Percentiles rank a stretch among this genome's conserved stretches.
Conservation (phyloP, 257 asterid genomes). For the Nicotiana benthamiana region DNA sequence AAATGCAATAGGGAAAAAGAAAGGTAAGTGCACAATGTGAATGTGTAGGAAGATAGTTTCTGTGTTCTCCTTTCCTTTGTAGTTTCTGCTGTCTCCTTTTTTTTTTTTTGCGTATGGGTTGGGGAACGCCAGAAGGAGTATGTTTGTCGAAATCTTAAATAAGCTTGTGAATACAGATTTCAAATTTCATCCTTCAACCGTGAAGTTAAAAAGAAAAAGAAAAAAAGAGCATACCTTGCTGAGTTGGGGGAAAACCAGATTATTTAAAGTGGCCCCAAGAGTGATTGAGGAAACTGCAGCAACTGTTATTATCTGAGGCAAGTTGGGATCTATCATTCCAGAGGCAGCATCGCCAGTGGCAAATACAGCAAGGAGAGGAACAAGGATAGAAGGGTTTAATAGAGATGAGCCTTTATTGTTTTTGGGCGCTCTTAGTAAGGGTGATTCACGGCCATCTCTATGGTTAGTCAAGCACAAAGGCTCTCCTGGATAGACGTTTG, state of each 20-base stretch:
- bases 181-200: neutral
- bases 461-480: slow-evolving; percentile 88
- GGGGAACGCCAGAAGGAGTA: neutral
- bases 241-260: slow-evolving; percentile 56
- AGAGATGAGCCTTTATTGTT: slow-evolving; percentile 45
- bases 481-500: slow-evolving; percentile 82
- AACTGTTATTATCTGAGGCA: slow-evolving; percentile 71
- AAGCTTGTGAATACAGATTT: neutral
- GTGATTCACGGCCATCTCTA: slow-evolving; percentile 79
- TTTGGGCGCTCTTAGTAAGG: slow-evolving; percentile 65
- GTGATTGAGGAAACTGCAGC: slow-evolving; percentile 68
- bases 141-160: neutral
- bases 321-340: slow-evolving; percentile 75
- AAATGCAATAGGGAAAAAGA: neutral
- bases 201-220: too few relatives aligned
- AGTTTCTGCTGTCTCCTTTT: neutral
- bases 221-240: slow-evolving; percentile 39
- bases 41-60: neutral
- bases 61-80: neutral
- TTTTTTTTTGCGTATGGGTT: neutral
- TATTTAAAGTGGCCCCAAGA: slow-evolving; percentile 60
- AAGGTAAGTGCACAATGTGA: neutral
- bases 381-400: slow-evolving; percentile 54
- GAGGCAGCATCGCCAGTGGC: slow-evolving; percentile 92
- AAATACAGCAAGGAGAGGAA: slow-evolving; percentile 60